Conservation (phyloP, 2,329 filamentous ascomycete species). For the Colletotrichum aenigma region DNA sequence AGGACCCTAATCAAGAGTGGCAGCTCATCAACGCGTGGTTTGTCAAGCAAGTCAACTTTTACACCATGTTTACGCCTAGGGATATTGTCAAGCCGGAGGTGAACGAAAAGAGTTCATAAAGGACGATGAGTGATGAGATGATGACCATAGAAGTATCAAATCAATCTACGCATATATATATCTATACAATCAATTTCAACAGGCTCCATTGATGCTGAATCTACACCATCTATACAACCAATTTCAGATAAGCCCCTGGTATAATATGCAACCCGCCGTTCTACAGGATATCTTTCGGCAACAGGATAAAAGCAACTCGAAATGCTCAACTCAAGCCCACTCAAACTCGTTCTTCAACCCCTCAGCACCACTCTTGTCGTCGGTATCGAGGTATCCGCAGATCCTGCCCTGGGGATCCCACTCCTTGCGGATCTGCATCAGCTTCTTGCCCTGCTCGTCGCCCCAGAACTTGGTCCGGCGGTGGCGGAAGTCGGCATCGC, state of each 20-base stretch:
- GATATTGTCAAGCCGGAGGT: constrained; percentile 42
- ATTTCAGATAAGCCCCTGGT: not conserved
- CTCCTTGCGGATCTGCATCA: constrained; percentile 46
- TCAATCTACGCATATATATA: not conserved
- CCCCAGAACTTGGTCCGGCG: constrained; percentile 53
- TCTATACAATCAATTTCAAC: not conserved
- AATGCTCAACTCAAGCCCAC: constrained; percentile 24
- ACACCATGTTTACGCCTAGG: constrained; percentile 46
- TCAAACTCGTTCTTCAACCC: constrained; percentile 47
- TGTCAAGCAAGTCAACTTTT: constrained; percentile 63
- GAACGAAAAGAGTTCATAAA: not conserved
- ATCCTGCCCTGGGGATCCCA: constrained; percentile 45
- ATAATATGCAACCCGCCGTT: not conserved
- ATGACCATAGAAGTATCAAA: not conserved
- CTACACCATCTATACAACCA: not conserved
- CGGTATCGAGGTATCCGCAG: constrained; percentile 48
- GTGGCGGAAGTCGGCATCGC: constrained; percentile 57
- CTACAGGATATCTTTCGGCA: constrained; percentile 1
- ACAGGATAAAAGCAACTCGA: not conserved
- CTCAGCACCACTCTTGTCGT: constrained; percentile 46
- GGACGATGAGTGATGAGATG: not conserved
- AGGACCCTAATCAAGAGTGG: constrained; percentile 61
- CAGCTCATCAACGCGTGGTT: constrained; percentile 67
- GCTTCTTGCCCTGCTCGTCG: constrained; percentile 38
- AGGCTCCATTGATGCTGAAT: not conserved